Evolutionary conservation across 2,329 filamentous ascomycete genomes (phyloP), one percentile per base, ranked within the genome.

Genomic region (Dryadomyces quercus-mongolicae): DNA sequence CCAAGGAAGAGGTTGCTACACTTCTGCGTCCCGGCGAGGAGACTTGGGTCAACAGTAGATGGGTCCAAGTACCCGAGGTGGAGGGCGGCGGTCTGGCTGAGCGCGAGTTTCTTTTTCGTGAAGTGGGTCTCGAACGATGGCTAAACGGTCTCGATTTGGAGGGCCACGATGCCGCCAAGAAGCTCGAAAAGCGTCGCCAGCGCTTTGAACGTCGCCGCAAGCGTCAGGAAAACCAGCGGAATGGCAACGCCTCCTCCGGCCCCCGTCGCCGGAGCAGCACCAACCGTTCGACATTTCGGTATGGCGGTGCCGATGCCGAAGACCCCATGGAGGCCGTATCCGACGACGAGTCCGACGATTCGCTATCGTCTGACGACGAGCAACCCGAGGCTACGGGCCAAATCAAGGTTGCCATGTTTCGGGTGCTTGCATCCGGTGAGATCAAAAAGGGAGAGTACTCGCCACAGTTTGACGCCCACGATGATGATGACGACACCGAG

Each of bases 381-480:
- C 88, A 88, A 1, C 90, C 92, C 13, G 93, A 97, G 74, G 89
- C 93, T 12, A 87, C 93, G 5, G 93, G 93, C 10, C 93, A 98
- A 71, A 98, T 98, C 73, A 97, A 97, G 71, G 90, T 98, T 18
- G 90, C 92, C 58, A 83, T 98, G 72, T 97, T 96, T 70, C 84
- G 93, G 31, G 93, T 98, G 9, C 75, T 97, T 48, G 93, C 93
- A 2, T 95, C 90, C 7, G 93, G 93, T 15, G 93, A 97, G 68
- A 95, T 98, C 66, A 97, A 96, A 72, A 88, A 91, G 65, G 93
- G 93, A 59, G 93, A 98, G 70, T 98, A 97, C 69, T 95, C 91
- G 1, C 93, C 93, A 13, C 93, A 97, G 64, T 97, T 97, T 60
- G 91, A 95, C 67, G 92, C 92, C 2, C 89, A 97, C 63, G 93